Evolutionary conservation across 2,329 filamentous ascomycete genomes (phyloP), one percentile per base, ranked within the genome.

Genomic region (Colletotrichum simmondsii): DNA sequence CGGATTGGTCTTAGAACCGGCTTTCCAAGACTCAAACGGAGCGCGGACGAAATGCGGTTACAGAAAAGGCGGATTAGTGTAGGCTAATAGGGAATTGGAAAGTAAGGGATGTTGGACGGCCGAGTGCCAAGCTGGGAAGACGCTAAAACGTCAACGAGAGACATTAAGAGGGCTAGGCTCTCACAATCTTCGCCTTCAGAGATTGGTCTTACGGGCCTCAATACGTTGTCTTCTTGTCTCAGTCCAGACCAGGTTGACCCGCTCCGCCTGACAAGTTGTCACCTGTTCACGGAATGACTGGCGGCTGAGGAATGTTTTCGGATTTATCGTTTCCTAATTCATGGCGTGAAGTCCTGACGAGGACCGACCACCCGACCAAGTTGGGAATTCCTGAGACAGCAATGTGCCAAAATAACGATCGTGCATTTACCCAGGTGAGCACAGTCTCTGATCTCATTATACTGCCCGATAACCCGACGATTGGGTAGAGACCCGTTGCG

Each of bases 221-320:
- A 49, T 58, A 61, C 56, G 59, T 65, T 65, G 26, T 65, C 66
- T 65, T 35, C 49, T 60, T 73, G 66, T 71, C 60, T 61, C 56
- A 49, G 35, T 24, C 19, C 10, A 11, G n/a, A 2, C 16, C 14
- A 11, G n/a, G 1, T 35, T 72, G 58, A 52, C 10, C 49, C 7
- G 10, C 54, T 57, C 24, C 26, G 26, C 54, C 14, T 49, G 53
- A 49, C 53, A 35, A 11, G 32, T 35, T 42, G 37, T 42, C 16
- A 42, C n/a, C 71, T 71, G 71, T 65, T 70, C 66, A 46, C 71
- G 66, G 71, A 60, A 71, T 30, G 54, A 32, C 30, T 57, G 54
- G 56, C 12, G 22, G 35, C 60, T 49, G 56, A 32, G 46, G 58
- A 66, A 57, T 35, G 63, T 61, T 71, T 71, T 61, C 68, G 35